Base-by-base conservation (phyloP, 768 basidiomycete genomes). In the Suillus plorans region DNA sequence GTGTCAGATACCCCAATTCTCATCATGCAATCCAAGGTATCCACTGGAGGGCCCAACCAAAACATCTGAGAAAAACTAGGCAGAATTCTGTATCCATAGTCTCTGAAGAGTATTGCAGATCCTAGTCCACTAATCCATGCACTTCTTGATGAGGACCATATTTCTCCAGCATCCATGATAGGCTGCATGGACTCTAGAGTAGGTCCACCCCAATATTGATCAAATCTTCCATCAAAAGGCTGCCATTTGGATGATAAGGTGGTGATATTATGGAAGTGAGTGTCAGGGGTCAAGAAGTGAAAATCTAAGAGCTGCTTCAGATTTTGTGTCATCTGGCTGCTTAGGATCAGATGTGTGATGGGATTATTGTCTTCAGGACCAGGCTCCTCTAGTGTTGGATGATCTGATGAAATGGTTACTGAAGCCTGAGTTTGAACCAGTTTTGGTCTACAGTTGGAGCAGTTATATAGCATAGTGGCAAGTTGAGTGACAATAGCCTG, bases 141-240 rank as follows among this genome's bases (percentile, higher is more conserved):
- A 31, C 4, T 28, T 28, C 3, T 28, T 28, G 31, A 31, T 31
- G 31, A 31, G 5, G 31, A 31, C 31, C 4, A 31, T 31, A 31
- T 31, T 5, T 31, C 31, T 31, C 4, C 31, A 31, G 4, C 4
- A 31, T 31, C 31, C 4, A 31, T 31, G 31, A 31, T 31, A 5
- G 31, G 31, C 4, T 31, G 31, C 4, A 31, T 31, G 31, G 31
- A 31, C 36, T 68, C 64, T 4, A 63, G 50, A 4, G 50, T 37
- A 2, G 67, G 60, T 16, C 16, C 61, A n/a, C 37, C 42, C 42
- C 41, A 25, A 50, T 65, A 65, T 13, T 62, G 13, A 44, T 65
- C 64, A 12, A 57, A 65, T 9, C 1, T 28, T 18, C 13, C 7
- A 49, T 62, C 60, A 25, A 62, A 45, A 20, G 36, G 42, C 28